Evolutionary conservation across 352 stramenopile species (phyloP).

Genomic region (Pythium aquatile): DNA sequence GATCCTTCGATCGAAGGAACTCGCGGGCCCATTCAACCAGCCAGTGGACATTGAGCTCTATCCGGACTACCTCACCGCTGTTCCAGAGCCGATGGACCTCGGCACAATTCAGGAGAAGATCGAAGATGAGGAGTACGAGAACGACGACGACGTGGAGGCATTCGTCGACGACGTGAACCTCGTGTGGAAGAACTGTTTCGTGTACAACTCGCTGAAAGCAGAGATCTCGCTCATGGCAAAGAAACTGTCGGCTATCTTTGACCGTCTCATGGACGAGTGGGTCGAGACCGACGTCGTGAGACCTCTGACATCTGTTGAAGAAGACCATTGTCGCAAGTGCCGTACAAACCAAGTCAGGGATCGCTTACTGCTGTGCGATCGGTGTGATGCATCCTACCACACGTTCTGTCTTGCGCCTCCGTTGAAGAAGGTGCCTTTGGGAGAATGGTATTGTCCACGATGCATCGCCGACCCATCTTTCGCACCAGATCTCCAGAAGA

Average conservation of each 20-base stretch:
- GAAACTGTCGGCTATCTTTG: conserved; percentile 76
- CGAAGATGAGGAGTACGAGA: conserved; percentile 83
- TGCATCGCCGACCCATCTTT: conserved; percentile 58
- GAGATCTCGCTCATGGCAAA: conserved; percentile 75
- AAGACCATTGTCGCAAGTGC: conserved; percentile 79
- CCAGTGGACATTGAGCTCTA: conserved; percentile 81
- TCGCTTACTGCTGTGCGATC: conserved; percentile 68
- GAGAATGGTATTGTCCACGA: conserved; percentile 77
- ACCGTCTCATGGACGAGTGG: conserved; percentile 80
- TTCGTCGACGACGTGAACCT: conserved; percentile 81
- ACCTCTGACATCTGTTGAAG: conserved; percentile 58
- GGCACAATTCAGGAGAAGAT: conserved; percentile 82
- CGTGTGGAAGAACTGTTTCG: conserved; percentile 86
- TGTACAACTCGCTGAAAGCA: conserved; percentile 81
- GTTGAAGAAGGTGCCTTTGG: conserved; percentile 48
- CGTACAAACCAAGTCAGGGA: conserved; percentile 70
- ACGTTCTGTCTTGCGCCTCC: conserved; percentile 76
- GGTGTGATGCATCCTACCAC: conserved; percentile 83
- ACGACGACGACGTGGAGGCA: conserved; percentile 72
- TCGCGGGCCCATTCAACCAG: conserved; percentile 78
- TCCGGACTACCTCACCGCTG: conserved; percentile 78
- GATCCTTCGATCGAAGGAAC: conserved; percentile 74
- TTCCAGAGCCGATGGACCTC: conserved; percentile 80
- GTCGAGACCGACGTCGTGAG: conserved; percentile 58
- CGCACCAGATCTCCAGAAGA: conserved; percentile 55